Conservation (phyloP, 2,329 filamentous ascomycete species). For the Magnaporthiopsis poae region DNA sequence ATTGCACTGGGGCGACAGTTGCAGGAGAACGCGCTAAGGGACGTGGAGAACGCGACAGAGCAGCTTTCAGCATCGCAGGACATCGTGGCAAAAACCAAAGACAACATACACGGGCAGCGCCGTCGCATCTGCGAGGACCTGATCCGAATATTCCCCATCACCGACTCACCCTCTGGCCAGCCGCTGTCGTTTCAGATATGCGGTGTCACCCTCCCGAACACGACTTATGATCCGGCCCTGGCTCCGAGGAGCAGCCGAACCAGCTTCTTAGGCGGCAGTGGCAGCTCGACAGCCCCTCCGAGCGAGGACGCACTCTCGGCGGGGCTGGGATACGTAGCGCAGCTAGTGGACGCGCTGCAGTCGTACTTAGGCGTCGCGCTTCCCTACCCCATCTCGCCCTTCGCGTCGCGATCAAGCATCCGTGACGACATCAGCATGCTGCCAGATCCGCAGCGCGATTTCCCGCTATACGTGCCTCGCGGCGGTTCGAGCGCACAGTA, state of each 20-base stretch:
- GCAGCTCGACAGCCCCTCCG: slow-evolving; percentile 22
- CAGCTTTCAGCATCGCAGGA: slow-evolving; percentile 48
- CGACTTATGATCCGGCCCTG: slow-evolving; percentile 51
- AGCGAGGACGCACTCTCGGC: slow-evolving; percentile 68
- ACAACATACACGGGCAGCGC: slow-evolving; percentile 72
- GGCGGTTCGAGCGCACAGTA: slow-evolving; percentile 63
- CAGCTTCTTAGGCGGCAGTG: slow-evolving; percentile 7
- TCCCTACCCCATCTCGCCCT: slow-evolving; percentile 66
- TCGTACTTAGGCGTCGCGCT: slow-evolving; percentile 71
- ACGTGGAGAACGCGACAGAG: slow-evolving; percentile 51
- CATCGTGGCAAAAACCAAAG: slow-evolving; percentile 46
- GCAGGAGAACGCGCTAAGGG: slow-evolving; percentile 48
- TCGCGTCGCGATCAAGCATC: slow-evolving; percentile 65
- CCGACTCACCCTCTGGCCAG: slow-evolving; percentile 43
- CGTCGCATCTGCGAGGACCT: slow-evolving; percentile 82
- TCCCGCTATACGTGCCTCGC: slow-evolving; percentile 63
- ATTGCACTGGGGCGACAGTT: slow-evolving; percentile 54
- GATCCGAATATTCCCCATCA: slow-evolving; percentile 68
- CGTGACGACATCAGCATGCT: slow-evolving; percentile 74
- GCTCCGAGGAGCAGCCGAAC: slow-evolving; percentile 27
- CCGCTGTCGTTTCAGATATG: slow-evolving; percentile 78
- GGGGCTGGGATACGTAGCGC: slow-evolving; percentile 69
- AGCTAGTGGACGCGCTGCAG: slow-evolving; percentile 65
- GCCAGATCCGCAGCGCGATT: slow-evolving; percentile 52
- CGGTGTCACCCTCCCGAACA: slow-evolving; percentile 68